Evolutionary conservation across 805 yeast species (phyloP).

Genomic region (Groenewaldozyma tartarivorans): DNA sequence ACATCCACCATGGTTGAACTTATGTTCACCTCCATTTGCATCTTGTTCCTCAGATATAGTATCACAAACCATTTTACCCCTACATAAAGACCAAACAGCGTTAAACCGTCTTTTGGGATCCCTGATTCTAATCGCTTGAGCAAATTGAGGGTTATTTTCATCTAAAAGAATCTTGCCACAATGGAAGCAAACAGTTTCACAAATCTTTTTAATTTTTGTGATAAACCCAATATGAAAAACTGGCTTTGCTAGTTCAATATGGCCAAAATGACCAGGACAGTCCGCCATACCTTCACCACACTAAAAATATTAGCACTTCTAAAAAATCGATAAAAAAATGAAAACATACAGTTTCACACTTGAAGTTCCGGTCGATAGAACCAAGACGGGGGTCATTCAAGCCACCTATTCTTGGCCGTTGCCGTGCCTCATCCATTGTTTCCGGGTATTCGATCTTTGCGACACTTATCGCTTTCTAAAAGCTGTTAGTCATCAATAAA

Average conservation of each 20-base stretch:
- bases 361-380: constrained; percentile 91
- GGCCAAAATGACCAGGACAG: constrained; percentile 99
- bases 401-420: constrained; percentile 94
- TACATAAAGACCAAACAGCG: constrained; percentile 91
- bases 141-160: constrained; percentile 71
- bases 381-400: constrained; percentile 95
- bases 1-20: constrained; percentile 87
- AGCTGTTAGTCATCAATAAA: neutral
- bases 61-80: constrained; percentile 91
- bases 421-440: constrained; percentile 97
- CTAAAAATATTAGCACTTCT: constrained; percentile 15
- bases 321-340: neutral
- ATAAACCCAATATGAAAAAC: constrained; percentile 94
- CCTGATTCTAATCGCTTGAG: constrained; percentile 76
- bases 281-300: constrained; percentile 99
- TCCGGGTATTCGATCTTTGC: constrained; percentile 98
- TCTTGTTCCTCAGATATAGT: constrained; percentile 59
- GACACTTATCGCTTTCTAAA: constrained; percentile 83
- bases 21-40: constrained; percentile 21
- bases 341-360: constrained; percentile 73
- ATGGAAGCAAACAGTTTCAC: constrained; percentile 97
- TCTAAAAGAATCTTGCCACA: constrained; percentile 92
- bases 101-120: constrained; percentile 95
- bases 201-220: constrained; percentile 84
- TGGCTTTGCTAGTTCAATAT: constrained; percentile 95